Evolutionary conservation across 2,329 filamentous ascomycete species (phyloP).

Genomic region (Neofusicoccum ribis): DNA sequence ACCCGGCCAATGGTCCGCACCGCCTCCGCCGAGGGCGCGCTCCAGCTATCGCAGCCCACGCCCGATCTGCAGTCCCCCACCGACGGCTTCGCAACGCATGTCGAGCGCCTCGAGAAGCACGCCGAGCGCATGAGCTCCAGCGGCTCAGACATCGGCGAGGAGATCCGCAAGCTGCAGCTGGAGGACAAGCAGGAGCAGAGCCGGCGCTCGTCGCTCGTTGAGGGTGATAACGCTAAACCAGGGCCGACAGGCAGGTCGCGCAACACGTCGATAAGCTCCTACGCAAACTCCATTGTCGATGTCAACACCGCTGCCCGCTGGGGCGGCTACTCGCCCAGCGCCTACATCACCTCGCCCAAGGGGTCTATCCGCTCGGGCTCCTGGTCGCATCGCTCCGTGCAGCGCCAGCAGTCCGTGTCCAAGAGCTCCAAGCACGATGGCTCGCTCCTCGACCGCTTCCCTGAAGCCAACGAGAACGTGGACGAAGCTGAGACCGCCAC

Average conservation of each 20-base stretch:
- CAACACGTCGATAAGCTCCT: constrained; percentile 44
- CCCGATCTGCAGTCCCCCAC: constrained; percentile 64
- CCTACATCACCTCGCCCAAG: constrained; percentile 66
- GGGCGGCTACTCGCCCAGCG: constrained; percentile 69
- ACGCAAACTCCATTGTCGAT: constrained; percentile 65
- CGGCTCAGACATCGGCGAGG: constrained; percentile 72
- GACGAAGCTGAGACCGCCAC: constrained; percentile 23
- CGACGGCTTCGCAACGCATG: constrained; percentile 64
- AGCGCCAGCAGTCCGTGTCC: constrained; percentile 41
- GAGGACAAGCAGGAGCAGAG: constrained; percentile 71
- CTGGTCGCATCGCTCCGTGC: constrained; percentile 38
- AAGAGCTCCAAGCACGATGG: constrained; percentile 26
- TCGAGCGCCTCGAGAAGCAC: constrained; percentile 72
- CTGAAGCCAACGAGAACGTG: constrained; percentile 36
- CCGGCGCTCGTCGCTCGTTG: constrained; percentile 56
- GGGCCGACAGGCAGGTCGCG: constrained; percentile 32
- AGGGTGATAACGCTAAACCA: background rate
- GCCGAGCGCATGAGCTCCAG: constrained; percentile 73
- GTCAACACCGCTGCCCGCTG: constrained; percentile 66
- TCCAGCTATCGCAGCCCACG: constrained; percentile 55
- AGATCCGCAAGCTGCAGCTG: constrained; percentile 71
- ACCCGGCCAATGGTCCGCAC: constrained; percentile 21
- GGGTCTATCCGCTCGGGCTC: constrained; percentile 59
- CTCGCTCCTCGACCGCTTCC: constrained; percentile 44
- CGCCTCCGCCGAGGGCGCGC: constrained; percentile 20